These are phyloP conservation scores for Cladosporium sp. DNA, from an alignment of 2,329 filamentous ascomycete genomes.

Conservation along the genomic window DNA sequence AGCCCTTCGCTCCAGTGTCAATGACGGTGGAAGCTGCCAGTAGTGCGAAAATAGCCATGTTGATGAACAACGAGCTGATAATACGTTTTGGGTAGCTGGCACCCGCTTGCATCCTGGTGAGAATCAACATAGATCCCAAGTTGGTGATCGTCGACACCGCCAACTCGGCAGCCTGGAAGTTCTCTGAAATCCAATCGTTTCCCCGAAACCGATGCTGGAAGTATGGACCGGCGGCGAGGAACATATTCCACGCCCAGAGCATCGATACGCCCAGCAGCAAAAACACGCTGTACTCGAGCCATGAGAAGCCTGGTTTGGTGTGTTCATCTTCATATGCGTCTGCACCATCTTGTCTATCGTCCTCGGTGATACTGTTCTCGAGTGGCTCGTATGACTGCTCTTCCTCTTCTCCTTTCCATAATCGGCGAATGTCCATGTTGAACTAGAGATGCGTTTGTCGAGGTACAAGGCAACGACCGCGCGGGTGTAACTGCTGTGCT, in stretches of 20 bases:
- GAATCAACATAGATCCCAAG: conserved; percentile 67
- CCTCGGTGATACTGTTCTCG: conserved; percentile 19
- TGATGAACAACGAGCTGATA: conserved; percentile 69
- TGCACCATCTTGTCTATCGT: conserved; percentile 15
- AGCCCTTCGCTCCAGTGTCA: conserved; percentile 57
- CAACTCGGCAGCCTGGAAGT: conserved; percentile 87
- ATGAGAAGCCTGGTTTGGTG: conserved; percentile 60
- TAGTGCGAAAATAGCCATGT: conserved; percentile 70
- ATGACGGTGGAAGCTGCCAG: conserved; percentile 74
- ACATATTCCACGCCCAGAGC: conserved; percentile 99
- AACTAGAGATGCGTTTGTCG: neutral
- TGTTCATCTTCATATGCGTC: neutral
- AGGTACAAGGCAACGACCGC: neutral
- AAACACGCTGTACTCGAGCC: conserved; percentile 83
- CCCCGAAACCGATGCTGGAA: conserved; percentile 76
- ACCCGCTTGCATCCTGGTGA: conserved; percentile 73
- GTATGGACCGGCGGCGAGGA: conserved; percentile 89
- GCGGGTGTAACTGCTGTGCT: neutral
- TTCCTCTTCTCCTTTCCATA: conserved; percentile 26
- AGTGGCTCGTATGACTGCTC: conserved; percentile 31
- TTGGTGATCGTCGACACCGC: conserved; percentile 83
- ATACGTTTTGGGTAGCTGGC: conserved; percentile 90
- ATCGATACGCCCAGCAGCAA: conserved; percentile 82
- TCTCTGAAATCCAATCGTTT: conserved; percentile 66
- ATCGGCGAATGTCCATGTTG: conserved; percentile 23